Base-by-base conservation (phyloP, 805 yeast species). In the Phaffomyces antillensis region DNA sequence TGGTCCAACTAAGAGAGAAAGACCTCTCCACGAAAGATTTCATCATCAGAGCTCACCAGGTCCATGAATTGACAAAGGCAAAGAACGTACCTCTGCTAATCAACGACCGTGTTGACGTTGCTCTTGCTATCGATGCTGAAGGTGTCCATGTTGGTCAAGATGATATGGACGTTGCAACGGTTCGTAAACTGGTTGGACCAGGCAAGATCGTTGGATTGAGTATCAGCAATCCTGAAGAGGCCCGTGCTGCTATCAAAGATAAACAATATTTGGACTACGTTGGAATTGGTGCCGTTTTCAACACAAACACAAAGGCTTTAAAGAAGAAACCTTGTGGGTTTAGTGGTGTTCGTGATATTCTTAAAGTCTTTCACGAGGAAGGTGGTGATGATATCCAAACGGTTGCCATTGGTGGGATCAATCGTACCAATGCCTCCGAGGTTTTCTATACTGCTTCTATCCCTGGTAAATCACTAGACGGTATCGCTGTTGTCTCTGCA, bases 141-240 rank as follows among this genome's bases (percentile, higher is more conserved):
- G 96, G 96, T 32, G 83, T 90, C 9, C 97, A 89, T 66, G 86
- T 89, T 18, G 97, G 97, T 0, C 96, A 89, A 61, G 89, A 82
- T 43, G 97, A 89, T 59, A 86, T 89, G 86, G 67, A 70, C 4
- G 63, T 64, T 8, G 53, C 54, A 1, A 53, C 72, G 34, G 93
- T 78, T 1, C 64, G 96, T 33, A 57, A 67, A 53, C 56, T 87
- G 30, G 62, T 88, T 12, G 96, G 96, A 0, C 77, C 81, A 0
- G 72, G 77, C 45, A 87, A 83, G 64, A 80, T 89, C 47, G 60
- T 89, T 39, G 97, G 97, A 1, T 80, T 90, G 46, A 80, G 90
- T 36, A 83, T 87, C 24, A 74, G 83, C 8, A 70, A 72, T 30
- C 70, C 70, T 0, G 70, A 69, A 5, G 95, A 88, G 57, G 72